These are phyloP conservation scores for Linum trigynum DNA, from an alignment of 345 rosid genomes.

Conservation along the genomic window DNA sequence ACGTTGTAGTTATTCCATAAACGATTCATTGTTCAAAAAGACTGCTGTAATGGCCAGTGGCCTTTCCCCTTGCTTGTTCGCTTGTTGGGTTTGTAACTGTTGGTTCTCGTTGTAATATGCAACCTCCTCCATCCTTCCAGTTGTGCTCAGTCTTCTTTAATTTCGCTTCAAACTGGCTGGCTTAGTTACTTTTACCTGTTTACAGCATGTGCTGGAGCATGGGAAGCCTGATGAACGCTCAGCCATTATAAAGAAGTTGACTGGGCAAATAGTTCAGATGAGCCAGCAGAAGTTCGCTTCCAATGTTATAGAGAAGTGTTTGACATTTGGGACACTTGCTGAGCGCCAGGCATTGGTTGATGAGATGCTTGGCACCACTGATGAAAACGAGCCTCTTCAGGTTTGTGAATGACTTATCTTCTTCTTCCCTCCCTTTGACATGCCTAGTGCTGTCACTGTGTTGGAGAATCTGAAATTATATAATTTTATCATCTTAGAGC, in stretches of 20 bases:
- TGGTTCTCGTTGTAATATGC: not conserved
- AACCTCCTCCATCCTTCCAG: not conserved
- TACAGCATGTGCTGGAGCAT: slow-evolving; percentile 93
- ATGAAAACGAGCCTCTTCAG: slow-evolving; percentile 98
- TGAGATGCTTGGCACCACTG: slow-evolving; percentile 97
- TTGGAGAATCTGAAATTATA: not conserved
- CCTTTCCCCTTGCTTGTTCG: not conserved
- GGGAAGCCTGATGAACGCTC: slow-evolving; percentile 86
- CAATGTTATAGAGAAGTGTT: slow-evolving; percentile 86
- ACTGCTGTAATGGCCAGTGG: too few species aligned
- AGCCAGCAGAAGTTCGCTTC: slow-evolving; percentile 99
- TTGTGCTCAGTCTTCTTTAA: not conserved
- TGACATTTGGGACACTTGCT: slow-evolving; percentile 62
- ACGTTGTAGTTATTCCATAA: not conserved
- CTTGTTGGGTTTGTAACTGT: not conserved
- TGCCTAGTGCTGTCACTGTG: not conserved
- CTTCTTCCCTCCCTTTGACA: not conserved
- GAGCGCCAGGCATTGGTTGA: slow-evolving; percentile 72
- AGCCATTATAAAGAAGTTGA: slow-evolving; percentile 54
- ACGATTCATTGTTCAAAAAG: too few species aligned
- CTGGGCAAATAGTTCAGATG: slow-evolving; percentile 89
- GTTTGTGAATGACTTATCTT: slow-evolving; percentile 23
- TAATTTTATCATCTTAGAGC: not conserved
- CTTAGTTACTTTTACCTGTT: slow-evolving; percentile 1
- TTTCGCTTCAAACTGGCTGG: slow-evolving; percentile 7